Evolutionary conservation across 2,329 filamentous ascomycete species (phyloP).

Genomic region (Hypoxylon sp.): DNA sequence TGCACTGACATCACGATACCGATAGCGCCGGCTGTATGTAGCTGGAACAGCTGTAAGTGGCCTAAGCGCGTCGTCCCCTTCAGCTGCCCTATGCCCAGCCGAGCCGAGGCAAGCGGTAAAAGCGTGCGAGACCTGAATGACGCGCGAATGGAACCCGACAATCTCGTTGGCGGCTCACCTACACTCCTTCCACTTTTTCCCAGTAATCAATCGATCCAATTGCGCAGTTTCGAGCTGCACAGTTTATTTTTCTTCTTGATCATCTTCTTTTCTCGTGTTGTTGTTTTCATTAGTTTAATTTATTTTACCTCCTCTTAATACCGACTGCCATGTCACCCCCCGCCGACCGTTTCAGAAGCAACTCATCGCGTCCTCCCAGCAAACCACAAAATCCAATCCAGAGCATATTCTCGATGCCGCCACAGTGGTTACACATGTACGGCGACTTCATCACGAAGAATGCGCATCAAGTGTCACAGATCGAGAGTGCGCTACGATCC

Average conservation of each 20-base stretch:
- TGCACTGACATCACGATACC: background rate
- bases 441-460: constrained; percentile 96
- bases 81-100: constrained; percentile 9
- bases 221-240: constrained; percentile 12
- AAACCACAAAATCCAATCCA: constrained; percentile 54
- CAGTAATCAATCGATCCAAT: constrained; percentile 22
- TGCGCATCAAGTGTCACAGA: constrained; percentile 91
- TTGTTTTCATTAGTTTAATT: constrained; percentile 25
- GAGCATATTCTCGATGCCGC: constrained; percentile 70
- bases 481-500: constrained; percentile 92
- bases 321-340: constrained; percentile 43
- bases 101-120: constrained; percentile 33
- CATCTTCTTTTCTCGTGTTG: constrained; percentile 20
- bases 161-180: constrained; percentile 30
- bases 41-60: constrained; percentile 12
- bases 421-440: constrained; percentile 80
- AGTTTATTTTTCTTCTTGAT: constrained; percentile 18
- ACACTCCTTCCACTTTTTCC: constrained; percentile 20
- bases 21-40: background rate
- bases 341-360: constrained; percentile 43
- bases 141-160: constrained; percentile 18
- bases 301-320: constrained; percentile 8
- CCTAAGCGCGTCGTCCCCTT: constrained; percentile 8
- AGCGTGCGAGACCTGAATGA: constrained; percentile 25
- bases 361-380: constrained; percentile 44